phyloP scores from a whole-genome alignment of 2,329 filamentous ascomycete genomes.

The Calonectria multiphialidica region DNA sequence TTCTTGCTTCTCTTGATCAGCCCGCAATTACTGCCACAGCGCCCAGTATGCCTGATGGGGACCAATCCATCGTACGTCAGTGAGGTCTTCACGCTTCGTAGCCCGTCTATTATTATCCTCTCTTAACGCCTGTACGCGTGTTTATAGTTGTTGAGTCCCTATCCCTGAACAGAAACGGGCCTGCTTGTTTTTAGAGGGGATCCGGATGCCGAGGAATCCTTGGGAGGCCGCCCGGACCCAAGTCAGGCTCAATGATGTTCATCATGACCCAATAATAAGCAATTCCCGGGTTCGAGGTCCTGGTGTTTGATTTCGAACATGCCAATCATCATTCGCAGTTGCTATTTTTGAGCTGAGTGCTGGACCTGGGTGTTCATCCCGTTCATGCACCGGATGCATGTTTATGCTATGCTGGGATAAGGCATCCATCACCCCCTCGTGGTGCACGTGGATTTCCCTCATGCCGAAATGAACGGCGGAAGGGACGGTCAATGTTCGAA shows the following conservation, averaged over 20 bases:
- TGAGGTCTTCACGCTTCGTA: neutral
- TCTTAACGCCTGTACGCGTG: slow-evolving; percentile 3
- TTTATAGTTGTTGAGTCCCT: neutral
- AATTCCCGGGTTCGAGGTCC: slow-evolving; percentile 11
- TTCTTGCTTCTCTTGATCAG: slow-evolving; percentile 1
- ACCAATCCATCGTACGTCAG: neutral
- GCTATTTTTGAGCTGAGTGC: neutral
- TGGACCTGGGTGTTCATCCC: slow-evolving; percentile 15
- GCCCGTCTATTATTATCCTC: slow-evolving; percentile 11
- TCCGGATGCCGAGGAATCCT: slow-evolving; percentile 3
- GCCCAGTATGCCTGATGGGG: neutral
- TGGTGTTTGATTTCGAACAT: neutral
- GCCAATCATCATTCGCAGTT: slow-evolving; percentile 12
- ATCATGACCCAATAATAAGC: slow-evolving; percentile 10
- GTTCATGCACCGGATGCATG: neutral
- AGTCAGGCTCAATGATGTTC: neutral
- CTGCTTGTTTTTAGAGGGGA: neutral
- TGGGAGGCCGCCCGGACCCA: slow-evolving; percentile 16
- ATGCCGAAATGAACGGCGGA: neutral
- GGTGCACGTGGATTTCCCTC: neutral
- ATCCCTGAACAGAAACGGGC: neutral
- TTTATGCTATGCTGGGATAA: slow-evolving; percentile 2
- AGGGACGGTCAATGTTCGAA: neutral
- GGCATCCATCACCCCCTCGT: neutral
- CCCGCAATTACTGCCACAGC: slow-evolving; percentile 10